Base-by-base conservation (phyloP, 805 yeast genomes). In the Candida mattraensis region DNA sequence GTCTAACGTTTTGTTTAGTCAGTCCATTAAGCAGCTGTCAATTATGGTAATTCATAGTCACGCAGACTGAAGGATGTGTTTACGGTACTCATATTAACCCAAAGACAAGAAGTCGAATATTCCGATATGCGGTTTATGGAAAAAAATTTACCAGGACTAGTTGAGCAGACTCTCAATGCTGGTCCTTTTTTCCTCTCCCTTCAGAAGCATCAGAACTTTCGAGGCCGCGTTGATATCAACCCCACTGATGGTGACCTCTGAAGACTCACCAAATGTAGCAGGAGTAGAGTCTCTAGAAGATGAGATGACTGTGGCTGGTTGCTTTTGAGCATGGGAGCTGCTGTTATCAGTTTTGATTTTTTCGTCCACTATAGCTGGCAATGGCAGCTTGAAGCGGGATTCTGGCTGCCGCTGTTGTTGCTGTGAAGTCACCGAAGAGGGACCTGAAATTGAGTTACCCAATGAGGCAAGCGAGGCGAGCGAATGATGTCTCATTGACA, bases 291-390 rank as follows among this genome's bases (percentile, higher is more conserved):
- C 19, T 33, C 42, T 9, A 17, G 19, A 17, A 20, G 3, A 15
- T 30, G 32, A 8, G 7, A 19, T 26, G 13, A n/a, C n/a, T n/a
- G n/a, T n/a, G n/a, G n/a, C n/a, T n/a, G n/a, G n/a, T n/a, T n/a
- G n/a, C n/a, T n/a, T n/a, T n/a, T n/a, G n/a, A n/a, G n/a, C n/a
- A n/a, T n/a, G n/a, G n/a, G n/a, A n/a, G n/a, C 7, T 16, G n/a
- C 18, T 12, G 28, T 25, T n/a, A 10, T 21, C 31, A 10, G 7
- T 18, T 10, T 19, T 28, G 15, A 35, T 12, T 15, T 33, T 33
- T 11, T 42, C 42, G 23, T 52, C 57, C 13, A 41, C 44, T 5
- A 55, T 50, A 2, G 60, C 60, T 8, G 60, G 59, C 10, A 50
- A 34, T 1, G 60, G 60, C 3, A 55, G 38, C 26, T 47, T 50